phyloP scores from a whole-genome alignment of 164 flowering plant species.

The Stephania japonica region DNA sequence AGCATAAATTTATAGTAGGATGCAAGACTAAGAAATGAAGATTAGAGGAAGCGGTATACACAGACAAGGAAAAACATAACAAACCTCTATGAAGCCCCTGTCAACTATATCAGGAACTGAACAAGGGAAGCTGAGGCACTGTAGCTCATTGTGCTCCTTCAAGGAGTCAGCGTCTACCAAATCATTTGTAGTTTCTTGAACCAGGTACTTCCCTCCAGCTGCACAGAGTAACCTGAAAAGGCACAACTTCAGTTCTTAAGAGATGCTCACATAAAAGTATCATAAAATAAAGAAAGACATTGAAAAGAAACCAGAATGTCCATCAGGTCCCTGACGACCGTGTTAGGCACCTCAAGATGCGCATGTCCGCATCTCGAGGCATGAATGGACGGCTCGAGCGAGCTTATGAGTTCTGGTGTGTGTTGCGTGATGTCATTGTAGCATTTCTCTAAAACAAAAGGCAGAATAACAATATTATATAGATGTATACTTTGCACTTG shows the following conservation, averaged over 20 bases:
- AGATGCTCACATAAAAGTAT: background rate
- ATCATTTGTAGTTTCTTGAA: constrained; percentile 37
- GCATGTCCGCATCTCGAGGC: too few species aligned
- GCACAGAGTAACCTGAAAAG: constrained; percentile 64
- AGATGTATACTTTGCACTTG: constrained; percentile 43
- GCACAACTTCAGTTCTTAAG: background rate
- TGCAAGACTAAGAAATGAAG: background rate
- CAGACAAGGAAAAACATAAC: background rate
- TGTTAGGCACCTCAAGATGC: too few species aligned
- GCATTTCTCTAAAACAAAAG: background rate
- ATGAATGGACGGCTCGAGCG: too few species aligned
- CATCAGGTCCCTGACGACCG: too few species aligned
- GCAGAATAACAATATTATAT: background rate
- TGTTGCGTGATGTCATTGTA: too few species aligned
- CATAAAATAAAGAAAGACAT: too few species aligned
- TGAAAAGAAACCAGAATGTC: too few species aligned
- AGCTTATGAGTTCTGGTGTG: too few species aligned
- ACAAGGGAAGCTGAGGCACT: constrained; percentile 48
- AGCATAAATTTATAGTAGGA: background rate
- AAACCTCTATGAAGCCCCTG: constrained; percentile 88
- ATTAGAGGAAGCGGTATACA: too few species aligned
- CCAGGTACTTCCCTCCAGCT: constrained; percentile 61
- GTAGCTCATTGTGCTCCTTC: constrained; percentile 39
- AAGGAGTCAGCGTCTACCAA: constrained; percentile 28
- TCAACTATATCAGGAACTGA: constrained; percentile 53